These are phyloP conservation scores for Mrakia gelida DNA, from an alignment of 768 basidiomycete species.

Conservation along the genomic window DNA sequence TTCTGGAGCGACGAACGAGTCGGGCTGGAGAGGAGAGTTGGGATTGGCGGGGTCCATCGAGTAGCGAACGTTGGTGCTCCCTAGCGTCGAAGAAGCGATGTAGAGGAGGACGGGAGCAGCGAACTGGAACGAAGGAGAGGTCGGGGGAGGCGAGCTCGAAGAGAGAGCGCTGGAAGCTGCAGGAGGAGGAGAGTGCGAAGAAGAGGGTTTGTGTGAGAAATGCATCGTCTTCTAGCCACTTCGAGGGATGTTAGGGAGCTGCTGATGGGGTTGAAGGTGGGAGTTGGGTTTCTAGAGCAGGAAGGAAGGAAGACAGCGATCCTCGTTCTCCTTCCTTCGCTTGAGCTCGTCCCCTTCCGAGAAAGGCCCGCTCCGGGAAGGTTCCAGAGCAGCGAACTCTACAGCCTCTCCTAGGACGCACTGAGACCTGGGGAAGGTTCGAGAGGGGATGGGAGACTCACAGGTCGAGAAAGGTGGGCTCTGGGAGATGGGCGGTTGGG, in stretches of 20 bases:
- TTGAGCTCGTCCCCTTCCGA: neutral
- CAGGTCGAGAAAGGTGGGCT: neutral
- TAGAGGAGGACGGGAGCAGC: neutral
- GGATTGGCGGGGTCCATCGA: neutral
- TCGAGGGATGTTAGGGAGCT: neutral
- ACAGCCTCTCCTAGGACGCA: neutral
- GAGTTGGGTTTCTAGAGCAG: neutral
- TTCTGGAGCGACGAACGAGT: constrained; percentile 26
- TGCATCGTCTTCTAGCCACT: neutral
- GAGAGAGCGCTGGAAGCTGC: neutral
- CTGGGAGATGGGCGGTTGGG: no score
- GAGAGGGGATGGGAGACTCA: neutral
- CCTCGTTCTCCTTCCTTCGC: neutral
- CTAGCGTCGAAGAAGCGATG: neutral
- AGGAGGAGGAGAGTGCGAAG: neutral
- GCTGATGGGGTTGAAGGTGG: neutral
- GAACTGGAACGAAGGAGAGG: neutral
- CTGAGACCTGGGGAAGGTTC: neutral
- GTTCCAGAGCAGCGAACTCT: neutral
- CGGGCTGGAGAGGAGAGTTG: constrained; percentile 15
- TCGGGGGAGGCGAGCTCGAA: neutral
- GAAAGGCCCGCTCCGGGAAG: neutral
- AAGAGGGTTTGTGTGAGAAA: neutral
- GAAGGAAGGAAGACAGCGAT: neutral
- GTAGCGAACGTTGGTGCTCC: neutral